Evolutionary conservation across 345 rosid species (phyloP), one percentile per base, ranked within the genome.

Genomic region (Populus nigra): DNA sequence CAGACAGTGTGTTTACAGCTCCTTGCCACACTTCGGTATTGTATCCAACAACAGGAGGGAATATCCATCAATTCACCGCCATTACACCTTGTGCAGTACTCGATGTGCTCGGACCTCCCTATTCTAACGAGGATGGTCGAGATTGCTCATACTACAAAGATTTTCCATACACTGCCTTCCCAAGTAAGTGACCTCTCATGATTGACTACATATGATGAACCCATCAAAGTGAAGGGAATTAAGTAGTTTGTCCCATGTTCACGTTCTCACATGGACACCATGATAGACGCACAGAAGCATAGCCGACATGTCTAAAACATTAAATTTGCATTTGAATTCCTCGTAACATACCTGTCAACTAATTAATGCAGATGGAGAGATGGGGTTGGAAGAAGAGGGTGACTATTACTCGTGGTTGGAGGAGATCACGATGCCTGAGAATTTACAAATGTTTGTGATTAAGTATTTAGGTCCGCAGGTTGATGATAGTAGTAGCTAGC

Each of bases 51-150:
- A 82, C 87, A 5, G 94, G 97, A 23, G 97, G 97, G 74, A 92
- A 92, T 55, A 88, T 92, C 72, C 97, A 92, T 47, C 83, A 85
- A 20, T 89, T 90, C 84, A 90, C 86, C 0, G 97, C 91, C 18
- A 68, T 86, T 18, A 88, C 91, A 5, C 91, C 97, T 3, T 92
- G 94, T 16, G 94, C 88, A 0, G 74, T 92, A 39, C 93, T 92
- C 43, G 97, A 92, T 47, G 91, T 92, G 38, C 67, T 92, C 0
- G 97, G 94, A 68, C 97, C 97, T 78, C 97, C 94, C 36, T 92
- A 90, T 76, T 87, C 91, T 1, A 80, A 76, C 8, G 84, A 85
- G 8, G 91, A 88, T 39, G 91, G 83, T 1, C 90, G 97, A 0
- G 93, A 92, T n/a, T 84, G 90, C 77, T 87, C 90, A 0, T 84